Evolutionary conservation across 2,329 filamentous ascomycete genomes (phyloP), one percentile per base, ranked within the genome.

Genomic region (Monilinia polystroma): DNA sequence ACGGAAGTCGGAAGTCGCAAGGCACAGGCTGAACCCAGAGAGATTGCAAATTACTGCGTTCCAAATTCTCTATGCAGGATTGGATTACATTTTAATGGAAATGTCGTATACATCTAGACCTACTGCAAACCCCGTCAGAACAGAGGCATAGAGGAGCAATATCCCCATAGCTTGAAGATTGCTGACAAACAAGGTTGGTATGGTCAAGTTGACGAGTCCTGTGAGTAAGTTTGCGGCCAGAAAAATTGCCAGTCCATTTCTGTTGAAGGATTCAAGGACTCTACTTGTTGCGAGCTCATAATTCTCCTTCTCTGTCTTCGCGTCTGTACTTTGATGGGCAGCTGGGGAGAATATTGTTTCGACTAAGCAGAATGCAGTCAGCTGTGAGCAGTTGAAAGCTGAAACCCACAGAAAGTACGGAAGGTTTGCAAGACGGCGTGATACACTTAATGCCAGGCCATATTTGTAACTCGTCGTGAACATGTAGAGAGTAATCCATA

Each of bases 331-430:
- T 1, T 86, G 84, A 69, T 92, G 86, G 7, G 90, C 84, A 2
- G 83, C 81, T 0, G 92, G 91, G 77, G 97, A 96, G 77, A 93
- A 88, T 3, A 91, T 35, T 3, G 85, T 88, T 77, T 99, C 94
- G 32, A 95, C 84, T 18, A 88, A 76, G 74, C 88, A 93, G 77
- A 94, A 97, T 1, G 89, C 83, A 10, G 91, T 81, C 12, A 99
- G 81, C 76, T 97, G 92, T n/a, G 84, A 82, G 69, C 86, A 89
- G 80, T 98, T 99, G 82, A 95, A 97, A 3, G 92, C 89, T n/a
- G 88, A 85, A 10, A 96, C 90, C 93, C 94, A 98, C 55, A 97
- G 82, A 54, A 98, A 85, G 76, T 99, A 99, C 0, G 95, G 93
- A 69, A 97, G 83, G 74, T 99, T 99, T 11, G 94, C 95, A 67